These are phyloP conservation scores for Lentinus tigrinus DNA, from an alignment of 768 basidiomycete species.

Conservation along the genomic window DNA sequence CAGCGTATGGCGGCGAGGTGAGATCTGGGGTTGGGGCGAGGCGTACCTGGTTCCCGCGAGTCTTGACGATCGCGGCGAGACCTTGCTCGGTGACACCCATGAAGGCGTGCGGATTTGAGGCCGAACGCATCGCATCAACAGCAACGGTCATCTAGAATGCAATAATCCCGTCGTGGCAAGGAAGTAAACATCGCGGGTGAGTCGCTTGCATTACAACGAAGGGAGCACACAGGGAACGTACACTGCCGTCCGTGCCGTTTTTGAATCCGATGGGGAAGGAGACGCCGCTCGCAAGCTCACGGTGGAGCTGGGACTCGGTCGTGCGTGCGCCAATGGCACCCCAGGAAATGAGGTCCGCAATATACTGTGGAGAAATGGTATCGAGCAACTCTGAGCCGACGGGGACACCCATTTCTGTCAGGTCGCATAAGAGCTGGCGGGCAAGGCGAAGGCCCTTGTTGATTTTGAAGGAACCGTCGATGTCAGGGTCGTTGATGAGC, in stretches of 20 bases:
- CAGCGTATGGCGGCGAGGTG: not conserved
- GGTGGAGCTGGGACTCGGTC: slow-evolving; percentile 95
- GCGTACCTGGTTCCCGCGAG: slow-evolving; percentile 44
- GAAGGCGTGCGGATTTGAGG: slow-evolving; percentile 92
- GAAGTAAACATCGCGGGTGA: not conserved
- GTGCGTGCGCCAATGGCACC: slow-evolving; percentile 97
- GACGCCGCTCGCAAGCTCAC: slow-evolving; percentile 92
- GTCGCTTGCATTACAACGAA: not conserved
- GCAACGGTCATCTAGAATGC: slow-evolving; percentile 66
- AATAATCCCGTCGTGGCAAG: not conserved
- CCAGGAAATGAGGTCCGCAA: slow-evolving; percentile 84
- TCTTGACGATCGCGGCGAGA: slow-evolving; percentile 94
- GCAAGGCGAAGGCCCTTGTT: slow-evolving; percentile 94
- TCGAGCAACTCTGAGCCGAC: slow-evolving; percentile 95
- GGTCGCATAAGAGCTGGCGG: slow-evolving; percentile 85
- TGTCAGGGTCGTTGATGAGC: slow-evolving; percentile 90
- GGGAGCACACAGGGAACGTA: slow-evolving; percentile 10
- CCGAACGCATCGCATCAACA: slow-evolving; percentile 93
- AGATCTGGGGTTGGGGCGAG: not conserved
- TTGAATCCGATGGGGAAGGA: slow-evolving; percentile 99
- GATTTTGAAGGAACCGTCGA: slow-evolving; percentile 93
- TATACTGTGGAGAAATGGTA: slow-evolving; percentile 79
- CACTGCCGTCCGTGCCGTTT: slow-evolving; percentile 94
- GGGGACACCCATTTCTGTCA: slow-evolving; percentile 86
- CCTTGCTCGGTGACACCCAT: slow-evolving; percentile 89